Percentiles rank a stretch among this genome's conserved stretches.
These are phyloP conservation scores for Fusarium multiceps DNA, from an alignment of 2,329 filamentous ascomycete species.

Conservation along the genomic window DNA sequence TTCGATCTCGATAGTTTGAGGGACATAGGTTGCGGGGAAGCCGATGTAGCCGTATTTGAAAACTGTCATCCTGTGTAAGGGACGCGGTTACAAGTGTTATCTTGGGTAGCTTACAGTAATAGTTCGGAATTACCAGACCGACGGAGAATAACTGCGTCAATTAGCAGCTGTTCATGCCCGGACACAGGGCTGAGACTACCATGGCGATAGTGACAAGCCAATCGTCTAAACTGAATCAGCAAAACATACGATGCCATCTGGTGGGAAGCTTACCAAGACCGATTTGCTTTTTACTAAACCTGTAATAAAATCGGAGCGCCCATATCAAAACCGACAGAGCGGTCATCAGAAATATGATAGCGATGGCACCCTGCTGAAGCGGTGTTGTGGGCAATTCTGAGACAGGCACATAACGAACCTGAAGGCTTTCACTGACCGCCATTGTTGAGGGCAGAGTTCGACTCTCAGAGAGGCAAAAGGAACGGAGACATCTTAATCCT, in stretches of 20 bases:
- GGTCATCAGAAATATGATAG: constrained; percentile 35
- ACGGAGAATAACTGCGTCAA: constrained; percentile 25
- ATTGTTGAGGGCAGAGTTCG: neutral
- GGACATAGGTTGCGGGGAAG: constrained; percentile 18
- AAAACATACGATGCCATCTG: too few relatives aligned
- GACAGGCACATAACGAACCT: constrained; percentile 23
- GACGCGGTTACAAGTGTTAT: fast-evolving
- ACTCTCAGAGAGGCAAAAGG: neutral
- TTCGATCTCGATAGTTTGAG: constrained; percentile 18
- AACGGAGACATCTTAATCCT: neutral
- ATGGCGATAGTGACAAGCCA: constrained; percentile 33
- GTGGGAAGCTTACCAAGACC: constrained; percentile 28
- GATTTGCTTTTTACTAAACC: constrained; percentile 31
- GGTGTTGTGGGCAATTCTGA: constrained; percentile 29
- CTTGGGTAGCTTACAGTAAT: constrained; percentile 19
- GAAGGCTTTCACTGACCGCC: neutral
- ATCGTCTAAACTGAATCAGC: constrained; percentile 26
- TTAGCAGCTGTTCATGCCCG: neutral
- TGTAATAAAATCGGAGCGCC: constrained; percentile 33
- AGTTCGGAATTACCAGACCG: constrained; percentile 27
- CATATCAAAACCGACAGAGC: constrained; percentile 30
- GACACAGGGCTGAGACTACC: constrained; percentile 5
- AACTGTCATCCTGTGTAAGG: neutral
- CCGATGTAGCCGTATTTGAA: constrained; percentile 37
- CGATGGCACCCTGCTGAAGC: constrained; percentile 31